Conservation (phyloP, 768 basidiomycete genomes). For the Mrakia frigida region DNA sequence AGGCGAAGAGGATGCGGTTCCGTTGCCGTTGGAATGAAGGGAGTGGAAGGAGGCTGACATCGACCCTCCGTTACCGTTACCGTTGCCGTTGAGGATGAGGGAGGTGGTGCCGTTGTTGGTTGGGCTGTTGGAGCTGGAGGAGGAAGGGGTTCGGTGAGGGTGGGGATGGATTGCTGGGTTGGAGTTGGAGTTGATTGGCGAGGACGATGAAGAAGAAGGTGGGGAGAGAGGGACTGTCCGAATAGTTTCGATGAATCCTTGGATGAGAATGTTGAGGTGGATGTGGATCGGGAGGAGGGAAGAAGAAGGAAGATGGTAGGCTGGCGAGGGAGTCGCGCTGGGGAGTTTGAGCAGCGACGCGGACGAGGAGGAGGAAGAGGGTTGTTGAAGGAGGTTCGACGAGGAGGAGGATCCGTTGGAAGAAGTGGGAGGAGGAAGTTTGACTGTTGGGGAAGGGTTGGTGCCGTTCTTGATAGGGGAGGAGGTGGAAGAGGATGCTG, state of each 20-base stretch:
- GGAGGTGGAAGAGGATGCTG: conserved; percentile 10
- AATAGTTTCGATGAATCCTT: conserved; percentile 78
- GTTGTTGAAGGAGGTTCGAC: neutral
- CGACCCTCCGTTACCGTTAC: neutral
- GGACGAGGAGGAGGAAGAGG: conserved; percentile 9
- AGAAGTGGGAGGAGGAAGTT: neutral
- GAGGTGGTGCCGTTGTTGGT: neutral
- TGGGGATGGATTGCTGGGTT: neutral
- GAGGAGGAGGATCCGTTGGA: neutral
- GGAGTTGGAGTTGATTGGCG: neutral
- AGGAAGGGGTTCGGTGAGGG: neutral
- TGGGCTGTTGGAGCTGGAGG: conserved; percentile 12
- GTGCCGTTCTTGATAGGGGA: neutral
- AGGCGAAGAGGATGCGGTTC: neutral
- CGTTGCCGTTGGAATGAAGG: neutral
- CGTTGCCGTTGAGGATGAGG: neutral
- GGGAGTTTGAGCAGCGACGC: neutral
- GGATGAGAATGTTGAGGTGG: conserved; percentile 75
- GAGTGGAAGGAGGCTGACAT: conserved; percentile 16
- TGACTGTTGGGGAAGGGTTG: neutral
- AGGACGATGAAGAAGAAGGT: conserved; percentile 10
- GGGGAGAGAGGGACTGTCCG: conserved; percentile 49
- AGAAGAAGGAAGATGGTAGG: conserved; percentile 32
- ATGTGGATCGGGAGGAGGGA: conserved; percentile 72
- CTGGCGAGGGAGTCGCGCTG: conserved; percentile 20